Base-by-base conservation (phyloP, 768 basidiomycete genomes). In the Leccinum subgranulosum region DNA sequence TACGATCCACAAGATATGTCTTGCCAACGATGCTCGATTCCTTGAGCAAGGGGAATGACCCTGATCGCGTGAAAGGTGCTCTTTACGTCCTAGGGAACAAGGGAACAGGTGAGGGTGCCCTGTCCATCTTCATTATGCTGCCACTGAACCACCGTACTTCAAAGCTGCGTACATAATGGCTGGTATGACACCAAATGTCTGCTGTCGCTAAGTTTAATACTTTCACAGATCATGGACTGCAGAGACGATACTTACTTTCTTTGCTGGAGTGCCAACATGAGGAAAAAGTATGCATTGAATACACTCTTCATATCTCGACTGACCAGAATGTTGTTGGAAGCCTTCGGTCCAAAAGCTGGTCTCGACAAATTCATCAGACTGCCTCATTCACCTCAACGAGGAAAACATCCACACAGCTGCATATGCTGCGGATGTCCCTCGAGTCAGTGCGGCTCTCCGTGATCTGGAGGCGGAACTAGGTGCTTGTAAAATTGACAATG, bases 1-100 rank as follows among this genome's bases (percentile, higher is more conserved):
- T 89, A 39, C 82, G 88, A 56, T 88, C 89, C 6, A 90, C 87
- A 28, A 79, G 84, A 65, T 81, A 82, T 60, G 77, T 81, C 46
- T 76, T 90, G 28, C 85, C 88, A 6, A 71, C 74, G 21, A 71
- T 89, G 48, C 84, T 86, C 64, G 76, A 79, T 57, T 84, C 87
- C 5, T 73, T 92, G 50, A 73, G 73, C 55, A 87, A 84, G 65
- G 93, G 90, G 6, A 86, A 82, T 56, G 92, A 95, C 66, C 89
- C 93, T 10, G 94, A 98, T 72, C 81, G 88, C 25, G 95, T 97
- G 86, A 98, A 98, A 75, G 96, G 96, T 8, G 93, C 92, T 17
- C 76, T 96, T 41, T 94, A 94, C 68, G 78, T 90, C 19, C 72
- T 92, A 10, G 84, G 84, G 75, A 85, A 87, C 64, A 89, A 88